Evolutionary conservation across 768 basidiomycete species (phyloP).

Genomic region (Podaxis sp.): DNA sequence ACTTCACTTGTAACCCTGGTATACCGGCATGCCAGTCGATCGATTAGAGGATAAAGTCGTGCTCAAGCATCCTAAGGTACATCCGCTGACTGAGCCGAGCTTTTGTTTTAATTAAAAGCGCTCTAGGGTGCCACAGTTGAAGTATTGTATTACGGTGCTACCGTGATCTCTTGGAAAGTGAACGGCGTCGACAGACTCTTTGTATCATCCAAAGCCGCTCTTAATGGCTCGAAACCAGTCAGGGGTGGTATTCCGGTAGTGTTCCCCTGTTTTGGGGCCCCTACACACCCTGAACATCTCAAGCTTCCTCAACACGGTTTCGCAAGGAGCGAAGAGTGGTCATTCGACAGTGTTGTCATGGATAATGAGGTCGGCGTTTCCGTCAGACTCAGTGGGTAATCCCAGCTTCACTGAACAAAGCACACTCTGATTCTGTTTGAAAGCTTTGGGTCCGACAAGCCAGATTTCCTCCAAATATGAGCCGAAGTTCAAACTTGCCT

Average conservation of each 20-base stretch:
- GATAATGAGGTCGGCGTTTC: constrained; percentile 74
- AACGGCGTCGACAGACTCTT: constrained; percentile 59
- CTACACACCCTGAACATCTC: constrained; percentile 69
- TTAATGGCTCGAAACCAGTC: constrained; percentile 80
- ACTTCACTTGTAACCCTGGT: background rate
- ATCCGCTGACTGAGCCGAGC: constrained; percentile 1
- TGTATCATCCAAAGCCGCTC: constrained; percentile 72
- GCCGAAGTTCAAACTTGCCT: constrained; percentile 69
- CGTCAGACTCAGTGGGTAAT: constrained; percentile 69
- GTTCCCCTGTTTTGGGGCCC: constrained; percentile 89
- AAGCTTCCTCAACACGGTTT: constrained; percentile 89
- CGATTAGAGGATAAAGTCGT: constrained; percentile 41
- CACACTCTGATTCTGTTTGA: background rate
- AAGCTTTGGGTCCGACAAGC: constrained; percentile 65
- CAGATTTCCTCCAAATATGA: constrained; percentile 59
- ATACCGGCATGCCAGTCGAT: constrained; percentile 56
- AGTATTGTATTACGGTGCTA: constrained; percentile 81
- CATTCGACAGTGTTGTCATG: constrained; percentile 57
- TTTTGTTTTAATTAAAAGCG: background rate
- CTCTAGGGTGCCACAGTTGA: constrained; percentile 63
- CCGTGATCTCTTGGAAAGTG: constrained; percentile 84
- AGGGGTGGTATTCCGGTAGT: constrained; percentile 60
- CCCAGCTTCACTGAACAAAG: background rate
- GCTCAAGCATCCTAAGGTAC: constrained; percentile 66
- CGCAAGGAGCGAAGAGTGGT: constrained; percentile 78